Conservation (phyloP, 2,329 filamentous ascomycete species). For the Diplodia mutila region DNA sequence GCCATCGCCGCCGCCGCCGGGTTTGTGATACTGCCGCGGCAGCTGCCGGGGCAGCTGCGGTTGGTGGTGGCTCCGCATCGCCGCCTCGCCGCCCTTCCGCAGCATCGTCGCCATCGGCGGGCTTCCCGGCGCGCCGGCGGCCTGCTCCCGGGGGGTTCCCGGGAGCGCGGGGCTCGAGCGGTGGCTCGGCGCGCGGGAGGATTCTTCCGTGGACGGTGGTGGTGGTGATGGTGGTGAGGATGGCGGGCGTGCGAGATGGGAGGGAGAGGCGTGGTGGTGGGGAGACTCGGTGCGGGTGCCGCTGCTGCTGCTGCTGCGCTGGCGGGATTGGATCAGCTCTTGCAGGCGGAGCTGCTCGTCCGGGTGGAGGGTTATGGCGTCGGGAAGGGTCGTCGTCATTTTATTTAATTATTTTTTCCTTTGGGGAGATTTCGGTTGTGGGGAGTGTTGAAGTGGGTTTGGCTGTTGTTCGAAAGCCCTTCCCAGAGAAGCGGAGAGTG, state of each 20-base stretch:
- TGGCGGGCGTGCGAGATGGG: not conserved
- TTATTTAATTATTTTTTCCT: not conserved
- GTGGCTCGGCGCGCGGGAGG: not conserved
- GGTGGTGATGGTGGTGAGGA: not conserved
- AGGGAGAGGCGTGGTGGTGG: not conserved
- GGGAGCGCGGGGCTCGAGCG: not conserved
- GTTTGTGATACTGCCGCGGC: not conserved
- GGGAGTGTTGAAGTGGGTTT: not conserved
- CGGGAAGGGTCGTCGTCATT: conserved; percentile 16
- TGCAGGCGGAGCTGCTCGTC: conserved; percentile 9
- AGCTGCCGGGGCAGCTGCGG: not conserved
- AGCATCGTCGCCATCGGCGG: not conserved
- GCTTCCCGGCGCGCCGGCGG: not conserved
- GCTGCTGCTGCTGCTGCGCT: not conserved
- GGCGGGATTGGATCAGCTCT: not conserved
- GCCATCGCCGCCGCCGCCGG: conserved; percentile 10
- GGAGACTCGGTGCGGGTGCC: not conserved
- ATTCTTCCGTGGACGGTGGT: not conserved
- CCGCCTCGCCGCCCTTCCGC: not conserved
- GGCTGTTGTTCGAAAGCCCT: too few relatives aligned
- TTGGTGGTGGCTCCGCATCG: conserved; percentile 21
- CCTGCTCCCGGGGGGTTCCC: too few relatives aligned
- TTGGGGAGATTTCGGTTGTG: not conserved
- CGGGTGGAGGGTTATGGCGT: conserved; percentile 9
- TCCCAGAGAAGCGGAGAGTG: too few relatives aligned